phyloP scores from a whole-genome alignment of 225 moss, liverwort and hornwort species.

The Marchantia paleacea region DNA sequence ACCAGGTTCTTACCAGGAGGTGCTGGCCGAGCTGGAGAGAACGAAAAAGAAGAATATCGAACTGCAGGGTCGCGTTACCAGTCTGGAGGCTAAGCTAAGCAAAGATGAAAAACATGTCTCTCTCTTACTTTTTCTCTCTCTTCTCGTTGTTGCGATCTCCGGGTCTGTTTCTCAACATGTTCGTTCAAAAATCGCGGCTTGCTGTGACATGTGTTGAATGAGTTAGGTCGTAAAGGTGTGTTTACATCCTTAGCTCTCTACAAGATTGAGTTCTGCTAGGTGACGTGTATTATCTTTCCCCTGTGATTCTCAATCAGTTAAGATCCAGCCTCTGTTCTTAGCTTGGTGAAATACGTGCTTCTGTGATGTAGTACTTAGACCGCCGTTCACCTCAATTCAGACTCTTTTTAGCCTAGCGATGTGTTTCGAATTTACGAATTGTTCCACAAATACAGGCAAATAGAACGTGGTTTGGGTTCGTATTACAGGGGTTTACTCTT shows the following conservation, averaged over 20 bases:
- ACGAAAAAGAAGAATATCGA: conserved; percentile 75
- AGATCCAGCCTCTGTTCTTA: too few relatives aligned
- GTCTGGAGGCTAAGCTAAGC: conserved; percentile 67
- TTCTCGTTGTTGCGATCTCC: conserved; percentile 2
- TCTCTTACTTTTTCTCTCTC: not conserved
- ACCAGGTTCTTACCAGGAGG: conserved; percentile 36
- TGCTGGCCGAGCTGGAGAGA: conserved; percentile 76
- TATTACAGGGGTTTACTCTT: conserved; percentile 17
- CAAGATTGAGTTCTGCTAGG: too few relatives aligned
- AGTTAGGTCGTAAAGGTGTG: too few relatives aligned
- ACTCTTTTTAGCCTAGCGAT: not conserved
- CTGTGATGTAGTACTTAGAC: too few relatives aligned
- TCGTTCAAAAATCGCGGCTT: not conserved
- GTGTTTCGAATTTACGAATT: not conserved
- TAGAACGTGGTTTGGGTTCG: not conserved
- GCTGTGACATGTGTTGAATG: not conserved
- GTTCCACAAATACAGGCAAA: not conserved
- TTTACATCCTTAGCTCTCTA: too few relatives aligned
- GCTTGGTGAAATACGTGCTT: too few relatives aligned
- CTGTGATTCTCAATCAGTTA: too few relatives aligned
- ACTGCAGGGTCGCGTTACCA: conserved; percentile 60
- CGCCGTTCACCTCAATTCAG: too few relatives aligned
- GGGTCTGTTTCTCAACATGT: not conserved
- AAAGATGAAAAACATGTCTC: conserved; percentile 42
- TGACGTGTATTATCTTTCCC: too few relatives aligned